phyloP scores from a whole-genome alignment of 2,329 filamentous ascomycete genomes.

The Venturia pyrina region DNA sequence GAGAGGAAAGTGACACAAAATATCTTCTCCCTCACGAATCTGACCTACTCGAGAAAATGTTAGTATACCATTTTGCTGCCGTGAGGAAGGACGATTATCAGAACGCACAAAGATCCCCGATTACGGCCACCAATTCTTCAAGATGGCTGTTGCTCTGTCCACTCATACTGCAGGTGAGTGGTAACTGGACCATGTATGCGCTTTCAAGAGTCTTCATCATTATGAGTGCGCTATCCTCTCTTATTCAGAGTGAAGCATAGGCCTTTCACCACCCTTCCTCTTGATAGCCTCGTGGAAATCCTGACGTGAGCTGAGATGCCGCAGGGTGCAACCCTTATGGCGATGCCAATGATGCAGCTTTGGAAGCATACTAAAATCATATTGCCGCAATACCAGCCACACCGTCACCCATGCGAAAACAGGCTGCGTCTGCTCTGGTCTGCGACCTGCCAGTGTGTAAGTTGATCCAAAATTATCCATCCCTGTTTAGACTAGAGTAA shows the following conservation, averaged over 20 bases:
- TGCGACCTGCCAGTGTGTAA: background rate
- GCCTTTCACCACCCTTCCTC: background rate
- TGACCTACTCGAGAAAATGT: background rate
- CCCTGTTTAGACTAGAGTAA: background rate
- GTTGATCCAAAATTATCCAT: background rate
- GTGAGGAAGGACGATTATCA: background rate
- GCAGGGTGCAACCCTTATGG: background rate
- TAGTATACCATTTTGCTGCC: background rate
- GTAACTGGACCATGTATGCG: no score
- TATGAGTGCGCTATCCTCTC: no score
- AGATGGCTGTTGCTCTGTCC: background rate
- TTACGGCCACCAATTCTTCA: background rate
- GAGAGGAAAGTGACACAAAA: background rate
- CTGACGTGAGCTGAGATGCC: background rate
- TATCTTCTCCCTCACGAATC: background rate
- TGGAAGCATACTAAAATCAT: background rate
- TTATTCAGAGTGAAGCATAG: no score
- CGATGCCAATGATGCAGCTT: background rate
- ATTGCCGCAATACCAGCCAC: background rate
- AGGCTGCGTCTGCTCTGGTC: background rate
- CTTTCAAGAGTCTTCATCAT: no score
- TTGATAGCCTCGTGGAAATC: background rate
- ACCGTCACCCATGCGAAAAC: background rate
- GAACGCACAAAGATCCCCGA: background rate
- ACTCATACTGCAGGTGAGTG: no score